Base-by-base conservation (phyloP, 495 filamentous ascomycete species). In the Pyrenula massariospora region DNA sequence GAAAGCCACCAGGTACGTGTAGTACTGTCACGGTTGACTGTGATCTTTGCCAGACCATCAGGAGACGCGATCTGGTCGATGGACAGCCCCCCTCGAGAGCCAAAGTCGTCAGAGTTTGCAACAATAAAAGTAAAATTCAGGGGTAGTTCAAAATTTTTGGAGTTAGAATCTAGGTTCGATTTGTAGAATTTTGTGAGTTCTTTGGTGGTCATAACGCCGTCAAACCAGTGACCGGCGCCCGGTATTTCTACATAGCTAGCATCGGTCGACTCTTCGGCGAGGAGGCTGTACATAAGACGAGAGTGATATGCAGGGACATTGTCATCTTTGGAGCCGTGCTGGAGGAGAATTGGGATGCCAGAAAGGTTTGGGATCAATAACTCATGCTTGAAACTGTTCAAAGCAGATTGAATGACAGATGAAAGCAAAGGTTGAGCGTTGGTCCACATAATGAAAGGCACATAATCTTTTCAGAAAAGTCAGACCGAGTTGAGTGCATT, bases 261-360 rank as follows among this genome's bases (percentile, higher is more conserved):
- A 8, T 65, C 59, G 57, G 65, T 70, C 11, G 65, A 64, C 49
- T 62, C 64, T 58, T 78, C 66, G 22, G 65, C 66, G 2, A 79
- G 57, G 22, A 80, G 66, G 55, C 73, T 70, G 31, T 68, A 64
- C 63, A 84, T 75, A 19, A 77, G 62, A 15, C 81, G 69, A 1
- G 80, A 81, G 68, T 84, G 76, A 60, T 76, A 82, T 15, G 67
- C 63, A 1, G 81, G 81, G 12, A 84, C 81, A 66, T 84, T 84
- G 58, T 79, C 76, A 60, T 84, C 81, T 12, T 62, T 57, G 22
- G 67, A 68, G 25, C 80, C 79, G 63, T 84, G 81, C 57, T 84
- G 81, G 57, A 77, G 76, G 24, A 78, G 52, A 12, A 83, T 68
- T 11, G 78, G 81, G 22, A 82, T 81, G 31, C 74, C 79, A 19